Evolutionary conservation across 116 monocot genomes (phyloP).

Genomic region (Iris pallida): DNA sequence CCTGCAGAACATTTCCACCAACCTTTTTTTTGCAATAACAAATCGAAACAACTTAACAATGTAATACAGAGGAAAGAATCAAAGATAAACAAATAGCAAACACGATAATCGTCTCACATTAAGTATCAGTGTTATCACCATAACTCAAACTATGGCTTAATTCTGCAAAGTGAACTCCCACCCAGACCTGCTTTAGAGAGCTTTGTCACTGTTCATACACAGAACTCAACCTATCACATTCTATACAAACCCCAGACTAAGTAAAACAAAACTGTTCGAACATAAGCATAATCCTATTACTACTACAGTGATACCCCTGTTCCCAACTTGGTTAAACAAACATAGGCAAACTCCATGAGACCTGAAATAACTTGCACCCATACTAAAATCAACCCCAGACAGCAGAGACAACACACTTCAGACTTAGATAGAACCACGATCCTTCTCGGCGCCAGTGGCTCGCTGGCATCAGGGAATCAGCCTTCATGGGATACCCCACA

Average conservation of each 20-base stretch:
- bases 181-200: background rate
- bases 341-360: slow-evolving; percentile 1
- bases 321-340: slow-evolving; percentile 1
- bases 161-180: background rate
- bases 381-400: slow-evolving; percentile 3
- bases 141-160: too few species aligned
- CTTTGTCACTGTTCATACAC: background rate
- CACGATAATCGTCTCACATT: too few species aligned
- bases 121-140: too few species aligned
- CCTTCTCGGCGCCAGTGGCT: background rate
- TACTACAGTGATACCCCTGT: slow-evolving; percentile 1
- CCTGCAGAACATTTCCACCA: too few species aligned
- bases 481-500: background rate
- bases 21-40: too few species aligned
- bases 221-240: background rate
- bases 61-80: too few species aligned
- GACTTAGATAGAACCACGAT: background rate
- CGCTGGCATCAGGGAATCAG: slow-evolving; percentile 4
- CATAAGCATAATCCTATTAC: slow-evolving; percentile 5
- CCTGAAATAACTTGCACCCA: background rate
- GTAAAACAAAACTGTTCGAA: slow-evolving; percentile 1
- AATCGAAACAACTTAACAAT: too few species aligned
- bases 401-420: background rate
- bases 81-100: too few species aligned
- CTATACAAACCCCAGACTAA: background rate